A percentile compares a stretch with the other conserved stretches of the same genome.
phyloP scores from a whole-genome alignment of 108 stramenopile species.

The Tribonema minus region DNA sequence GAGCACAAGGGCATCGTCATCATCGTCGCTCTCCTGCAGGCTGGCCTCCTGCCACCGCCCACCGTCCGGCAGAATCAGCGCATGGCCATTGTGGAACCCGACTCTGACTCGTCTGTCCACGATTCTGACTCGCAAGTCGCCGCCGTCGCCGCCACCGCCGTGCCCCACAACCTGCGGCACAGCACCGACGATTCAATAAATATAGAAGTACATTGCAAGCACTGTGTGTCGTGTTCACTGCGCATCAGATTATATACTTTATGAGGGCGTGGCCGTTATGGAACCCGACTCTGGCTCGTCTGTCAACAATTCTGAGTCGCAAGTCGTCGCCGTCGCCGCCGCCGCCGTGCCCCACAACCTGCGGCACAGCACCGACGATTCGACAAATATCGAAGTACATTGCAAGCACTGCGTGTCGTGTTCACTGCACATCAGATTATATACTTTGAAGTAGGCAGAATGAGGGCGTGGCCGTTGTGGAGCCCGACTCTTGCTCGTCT shows the following conservation, averaged over 20 bases:
- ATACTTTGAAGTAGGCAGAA: no score
- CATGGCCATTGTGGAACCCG: slow-evolving; percentile 52
- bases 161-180: no score
- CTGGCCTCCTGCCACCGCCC: slow-evolving; percentile 29
- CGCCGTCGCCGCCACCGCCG: neutral
- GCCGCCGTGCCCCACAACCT: no score
- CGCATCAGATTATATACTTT: no score
- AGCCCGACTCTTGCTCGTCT: slow-evolving; percentile 36
- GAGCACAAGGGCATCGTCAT: no score
- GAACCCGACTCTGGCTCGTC: slow-evolving; percentile 36
- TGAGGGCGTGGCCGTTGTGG: slow-evolving; percentile 51
- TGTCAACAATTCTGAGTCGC: slow-evolving; percentile 7
- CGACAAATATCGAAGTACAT: no score
- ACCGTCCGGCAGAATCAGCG: slow-evolving; percentile 40
- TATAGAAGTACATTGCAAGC: no score
- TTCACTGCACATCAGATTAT: no score
- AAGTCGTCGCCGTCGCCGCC: neutral
- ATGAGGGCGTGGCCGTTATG: slow-evolving; percentile 54
- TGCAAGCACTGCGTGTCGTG: no score
- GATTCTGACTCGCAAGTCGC: slow-evolving; percentile 5
- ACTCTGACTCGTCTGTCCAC: slow-evolving; percentile 21
- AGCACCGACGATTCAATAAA: no score
- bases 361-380: no score
- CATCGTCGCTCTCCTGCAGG: slow-evolving; percentile 36
- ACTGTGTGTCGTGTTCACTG: no score